These are phyloP conservation scores for Benincasa hispida DNA, from an alignment of 306 rosid species.

Conservation along the genomic window DNA sequence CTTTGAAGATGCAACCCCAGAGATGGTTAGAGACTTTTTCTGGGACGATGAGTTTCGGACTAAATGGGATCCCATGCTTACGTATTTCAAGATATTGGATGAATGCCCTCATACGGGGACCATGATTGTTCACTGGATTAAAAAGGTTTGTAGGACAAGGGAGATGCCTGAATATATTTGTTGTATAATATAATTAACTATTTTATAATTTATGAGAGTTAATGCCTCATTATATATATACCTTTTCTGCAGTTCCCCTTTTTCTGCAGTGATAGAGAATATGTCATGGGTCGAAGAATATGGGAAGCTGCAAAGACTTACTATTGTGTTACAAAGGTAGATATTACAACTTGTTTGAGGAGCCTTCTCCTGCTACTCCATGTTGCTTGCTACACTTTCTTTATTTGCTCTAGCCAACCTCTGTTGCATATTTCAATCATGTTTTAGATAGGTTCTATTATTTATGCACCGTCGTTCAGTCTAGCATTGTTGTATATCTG, in stretches of 20 bases:
- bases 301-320: constrained; percentile 88
- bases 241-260: constrained; percentile 71
- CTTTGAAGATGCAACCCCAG: constrained; percentile 88
- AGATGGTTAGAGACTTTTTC: constrained; percentile 94
- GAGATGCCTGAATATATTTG: not conserved
- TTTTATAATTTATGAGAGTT: constrained; percentile 11
- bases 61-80: constrained; percentile 93
- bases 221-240: constrained; percentile 12
- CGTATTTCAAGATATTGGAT: constrained; percentile 60
- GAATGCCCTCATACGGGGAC: constrained; percentile 71
- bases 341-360: not conserved
- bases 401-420: not conserved
- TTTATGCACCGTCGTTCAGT: not conserved
- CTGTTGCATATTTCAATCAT: not conserved
- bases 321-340: constrained; percentile 93
- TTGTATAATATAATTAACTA: not conserved
- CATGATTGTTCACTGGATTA: constrained; percentile 83
- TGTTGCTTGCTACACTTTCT: not conserved
- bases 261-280: constrained; percentile 98
- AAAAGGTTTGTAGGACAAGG: constrained; percentile 53
- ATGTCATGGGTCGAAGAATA: constrained; percentile 87
- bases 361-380: not conserved
- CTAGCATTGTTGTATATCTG: not conserved
- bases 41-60: constrained; percentile 99
- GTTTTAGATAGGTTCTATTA: not conserved